A percentile compares a stretch with the other conserved stretches of the same genome.
These are phyloP conservation scores for Auricularia sp. DNA, from an alignment of 768 basidiomycete genomes.

Conservation along the genomic window DNA sequence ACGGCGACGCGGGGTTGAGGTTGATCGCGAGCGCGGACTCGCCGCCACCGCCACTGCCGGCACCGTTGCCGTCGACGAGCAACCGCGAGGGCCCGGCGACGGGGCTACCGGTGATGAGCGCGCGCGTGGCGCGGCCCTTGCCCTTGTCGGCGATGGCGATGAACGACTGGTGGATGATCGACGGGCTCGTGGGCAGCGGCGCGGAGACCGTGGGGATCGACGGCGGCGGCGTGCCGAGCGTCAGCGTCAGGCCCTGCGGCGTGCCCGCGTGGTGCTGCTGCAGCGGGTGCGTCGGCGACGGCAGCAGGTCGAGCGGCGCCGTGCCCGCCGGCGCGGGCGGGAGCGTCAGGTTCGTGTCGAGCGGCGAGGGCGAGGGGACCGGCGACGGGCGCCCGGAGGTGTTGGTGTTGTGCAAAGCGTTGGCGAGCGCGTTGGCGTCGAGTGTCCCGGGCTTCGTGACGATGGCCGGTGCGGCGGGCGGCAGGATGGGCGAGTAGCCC, in stretches of 20 bases:
- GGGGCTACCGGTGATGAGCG: background rate
- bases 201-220: background rate
- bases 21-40: background rate
- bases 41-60: too few relatives aligned
- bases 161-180: background rate
- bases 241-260: background rate
- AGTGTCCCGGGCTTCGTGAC: background rate
- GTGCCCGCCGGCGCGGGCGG: background rate
- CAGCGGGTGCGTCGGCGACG: background rate
- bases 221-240: constrained; percentile 1
- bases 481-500: background rate
- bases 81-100: background rate
- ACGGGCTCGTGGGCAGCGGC: background rate
- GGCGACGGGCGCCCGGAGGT: too few relatives aligned
- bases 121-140: background rate
- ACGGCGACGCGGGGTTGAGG: background rate
- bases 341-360: too few relatives aligned
- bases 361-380: too few relatives aligned
- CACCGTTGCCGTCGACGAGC: background rate
- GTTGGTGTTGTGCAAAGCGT: too few relatives aligned
- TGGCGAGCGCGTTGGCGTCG: background rate
- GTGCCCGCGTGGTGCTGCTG: background rate
- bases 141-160: background rate
- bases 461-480: background rate
- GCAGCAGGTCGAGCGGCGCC: background rate